Percentiles rank a stretch among this genome's conserved stretches.
Evolutionary conservation across 495 filamentous ascomycete species (phyloP).

Genomic region (Penicillium canescens): DNA sequence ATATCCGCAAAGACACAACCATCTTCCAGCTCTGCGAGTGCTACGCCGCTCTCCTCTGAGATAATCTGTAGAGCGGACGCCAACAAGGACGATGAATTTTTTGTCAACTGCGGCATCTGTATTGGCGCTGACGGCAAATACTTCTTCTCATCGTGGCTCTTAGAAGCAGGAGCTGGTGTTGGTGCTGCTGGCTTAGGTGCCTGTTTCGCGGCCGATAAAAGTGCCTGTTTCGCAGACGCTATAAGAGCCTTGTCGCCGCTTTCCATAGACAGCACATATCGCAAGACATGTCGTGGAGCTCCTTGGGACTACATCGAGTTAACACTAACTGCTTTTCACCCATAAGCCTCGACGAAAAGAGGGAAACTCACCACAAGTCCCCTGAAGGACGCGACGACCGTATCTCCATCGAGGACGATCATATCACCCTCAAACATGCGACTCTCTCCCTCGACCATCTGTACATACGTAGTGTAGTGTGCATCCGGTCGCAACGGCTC

Average conservation of each 20-base stretch:
- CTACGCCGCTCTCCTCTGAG: conserved; percentile 44
- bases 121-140: no score
- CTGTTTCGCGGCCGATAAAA: not conserved
- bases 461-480: conserved; percentile 41
- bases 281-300: conserved; percentile 4
- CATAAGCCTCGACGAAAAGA: conserved; percentile 6
- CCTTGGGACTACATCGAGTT: conserved; percentile 5
- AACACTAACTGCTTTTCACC: conserved; percentile 24
- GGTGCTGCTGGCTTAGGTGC: not conserved
- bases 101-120: not conserved
- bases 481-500: conserved; percentile 16
- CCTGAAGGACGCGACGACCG: conserved; percentile 33
- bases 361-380: not conserved
- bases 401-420: conserved; percentile 32
- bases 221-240: not conserved
- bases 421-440: conserved; percentile 39
- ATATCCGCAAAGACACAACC: conserved; percentile 39
- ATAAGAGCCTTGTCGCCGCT: not conserved
- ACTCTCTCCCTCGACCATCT: conserved; percentile 36
- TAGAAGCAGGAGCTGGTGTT: not conserved
- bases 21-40: conserved; percentile 35
- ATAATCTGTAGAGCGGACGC: conserved; percentile 29
- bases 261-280: not conserved
- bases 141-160: no score
- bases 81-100: not conserved